Evolutionary conservation across 169 alveolate genomes (phyloP).

Genomic region (Plasmodium blacklocki): DNA sequence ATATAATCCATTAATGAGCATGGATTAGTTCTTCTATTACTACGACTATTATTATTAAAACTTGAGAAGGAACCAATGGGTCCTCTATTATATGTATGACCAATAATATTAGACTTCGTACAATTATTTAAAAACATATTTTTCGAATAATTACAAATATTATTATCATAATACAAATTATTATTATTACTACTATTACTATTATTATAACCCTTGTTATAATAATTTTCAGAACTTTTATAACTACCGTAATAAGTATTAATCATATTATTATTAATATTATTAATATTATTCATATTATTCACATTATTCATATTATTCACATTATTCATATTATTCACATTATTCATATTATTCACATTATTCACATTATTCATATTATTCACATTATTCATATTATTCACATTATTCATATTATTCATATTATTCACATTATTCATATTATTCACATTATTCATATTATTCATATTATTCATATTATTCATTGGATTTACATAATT

Average conservation of each 20-base stretch:
- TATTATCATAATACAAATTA: background rate
- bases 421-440: background rate
- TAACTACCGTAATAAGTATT: background rate
- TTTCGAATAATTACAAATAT: too few relatives aligned
- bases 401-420: background rate
- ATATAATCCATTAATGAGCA: background rate
- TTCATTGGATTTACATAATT: background rate
- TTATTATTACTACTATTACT: background rate
- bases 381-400: background rate
- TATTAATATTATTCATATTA: background rate
- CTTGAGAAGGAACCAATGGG: background rate
- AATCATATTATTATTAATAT: background rate
- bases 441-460: background rate
- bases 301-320: background rate
- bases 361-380: background rate
- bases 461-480: background rate
- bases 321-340: background rate
- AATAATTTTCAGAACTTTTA: background rate
- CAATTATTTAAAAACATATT: background rate
- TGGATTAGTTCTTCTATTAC: background rate
- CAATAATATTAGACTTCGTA: background rate
- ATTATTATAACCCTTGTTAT: background rate
- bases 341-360: background rate
- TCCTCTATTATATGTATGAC: background rate
- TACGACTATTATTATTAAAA: background rate